These are phyloP conservation scores for Gossypium mustelinum DNA, from an alignment of 345 rosid genomes.

Conservation along the genomic window DNA sequence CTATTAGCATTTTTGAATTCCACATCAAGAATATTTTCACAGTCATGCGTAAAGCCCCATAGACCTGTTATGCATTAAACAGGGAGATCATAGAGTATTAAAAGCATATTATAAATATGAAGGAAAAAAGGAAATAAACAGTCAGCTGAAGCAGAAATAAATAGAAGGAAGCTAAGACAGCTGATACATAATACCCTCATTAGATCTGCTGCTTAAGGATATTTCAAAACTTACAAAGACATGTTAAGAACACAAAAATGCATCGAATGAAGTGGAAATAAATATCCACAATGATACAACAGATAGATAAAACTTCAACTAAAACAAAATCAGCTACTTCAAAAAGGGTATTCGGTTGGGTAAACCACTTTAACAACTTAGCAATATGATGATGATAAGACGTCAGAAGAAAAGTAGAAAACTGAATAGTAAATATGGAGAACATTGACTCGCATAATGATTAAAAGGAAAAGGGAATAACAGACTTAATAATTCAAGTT, in stretches of 20 bases:
- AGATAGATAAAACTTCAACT: neutral
- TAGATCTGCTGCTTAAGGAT: neutral
- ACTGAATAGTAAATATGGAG: neutral
- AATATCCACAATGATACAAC: neutral
- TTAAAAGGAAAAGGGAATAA: neutral
- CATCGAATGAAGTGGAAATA: neutral
- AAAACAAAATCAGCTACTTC: neutral
- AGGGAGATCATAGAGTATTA: neutral
- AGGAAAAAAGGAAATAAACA: neutral
- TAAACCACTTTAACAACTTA: neutral
- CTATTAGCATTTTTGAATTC: constrained; percentile 85
- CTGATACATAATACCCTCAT: neutral
- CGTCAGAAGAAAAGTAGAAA: too few species aligned
- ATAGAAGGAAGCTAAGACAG: constrained; percentile 1
- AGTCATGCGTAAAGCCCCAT: constrained; percentile 94
- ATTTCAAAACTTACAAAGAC: neutral
- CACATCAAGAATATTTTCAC: constrained; percentile 96
- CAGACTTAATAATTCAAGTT: constrained; percentile 9
- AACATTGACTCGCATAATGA: neutral
- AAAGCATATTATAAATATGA: neutral
- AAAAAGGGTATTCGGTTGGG: neutral
- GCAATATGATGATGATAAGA: neutral
- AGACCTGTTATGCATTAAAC: constrained; percentile 45
- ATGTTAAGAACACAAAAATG: neutral
- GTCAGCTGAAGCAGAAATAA: neutral